Evolutionary conservation across 805 yeast genomes (phyloP), one percentile per base, ranked within the genome.

Genomic region (Novakomyces olei): DNA sequence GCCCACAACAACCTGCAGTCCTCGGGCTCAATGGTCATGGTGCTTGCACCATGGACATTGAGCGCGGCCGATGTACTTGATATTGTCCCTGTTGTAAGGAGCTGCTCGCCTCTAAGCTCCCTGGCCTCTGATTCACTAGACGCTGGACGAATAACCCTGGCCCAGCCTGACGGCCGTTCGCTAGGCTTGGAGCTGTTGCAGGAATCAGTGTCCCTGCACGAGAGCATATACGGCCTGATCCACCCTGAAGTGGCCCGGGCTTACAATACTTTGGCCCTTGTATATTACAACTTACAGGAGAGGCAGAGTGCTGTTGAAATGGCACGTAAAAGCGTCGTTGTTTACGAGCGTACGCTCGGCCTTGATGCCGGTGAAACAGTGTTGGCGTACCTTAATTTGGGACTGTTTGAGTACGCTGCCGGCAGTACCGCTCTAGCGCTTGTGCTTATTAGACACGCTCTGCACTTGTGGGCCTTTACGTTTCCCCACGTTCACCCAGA

Each of bases 321-420:
- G 41, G 66, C 72, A 12, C 68, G 88, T 43, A 72, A 67, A 48
- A 68, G 93, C 2, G 63, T 70, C 39, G 57, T 68, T 26, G 67
- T 81, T 38, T 61, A 72, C 37, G 96, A 85, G 59, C 70, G 96
- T 54, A 62, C 71, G 8, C 51, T 59, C 33, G 98, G 98, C 39
- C 51, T 70, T 39, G 96, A 85, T 47, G 67, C 88, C 9, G 67
- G 65, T 44, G 85, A 80, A 40, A 65, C 83, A 17, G 51, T 79
- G 25, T 63, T 79, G 41, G 59, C 78, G 26, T 67, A 74, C 48
- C 61, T 72, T 43, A 80, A 79, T 52, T 56, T 83, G 41, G 91
- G 88, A 1, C 65, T 61, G 45, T 63, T 65, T 45, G 94, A 83
- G 51, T 56, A 69, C 26, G 54, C 66, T 6, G 65, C 67, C 41